Evolutionary conservation across 345 rosid genomes (phyloP).

Genomic region (Gossypium anomalum): DNA sequence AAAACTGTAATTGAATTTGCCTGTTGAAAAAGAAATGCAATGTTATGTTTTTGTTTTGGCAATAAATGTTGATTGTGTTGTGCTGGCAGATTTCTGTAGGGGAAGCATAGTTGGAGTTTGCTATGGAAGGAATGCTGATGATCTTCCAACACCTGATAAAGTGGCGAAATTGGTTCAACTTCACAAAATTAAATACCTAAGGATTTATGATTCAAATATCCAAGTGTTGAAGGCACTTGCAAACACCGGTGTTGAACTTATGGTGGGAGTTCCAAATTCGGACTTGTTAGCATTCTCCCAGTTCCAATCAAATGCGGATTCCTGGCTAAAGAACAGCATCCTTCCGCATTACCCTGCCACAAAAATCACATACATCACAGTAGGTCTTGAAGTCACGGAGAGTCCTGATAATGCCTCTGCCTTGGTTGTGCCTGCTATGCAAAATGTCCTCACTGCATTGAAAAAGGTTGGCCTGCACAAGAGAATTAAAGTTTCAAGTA

Average conservation of each 20-base stretch:
- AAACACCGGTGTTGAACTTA: slow-evolving; percentile 78
- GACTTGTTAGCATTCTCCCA: slow-evolving; percentile 77
- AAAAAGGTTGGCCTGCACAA: slow-evolving; percentile 70
- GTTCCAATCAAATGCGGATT: slow-evolving; percentile 76
- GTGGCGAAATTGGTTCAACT: slow-evolving; percentile 55
- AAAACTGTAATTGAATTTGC: background rate
- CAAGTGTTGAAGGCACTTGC: slow-evolving; percentile 91
- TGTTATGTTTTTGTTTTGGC: background rate
- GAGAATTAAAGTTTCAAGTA: slow-evolving; percentile 79
- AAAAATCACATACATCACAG: slow-evolving; percentile 81
- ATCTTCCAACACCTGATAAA: slow-evolving; percentile 81
- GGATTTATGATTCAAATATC: slow-evolving; percentile 81
- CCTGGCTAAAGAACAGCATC: slow-evolving; percentile 87
- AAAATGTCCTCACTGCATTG: slow-evolving; percentile 66
- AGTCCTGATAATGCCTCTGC: slow-evolving; percentile 52
- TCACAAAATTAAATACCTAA: slow-evolving; percentile 59
- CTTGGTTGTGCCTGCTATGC: slow-evolving; percentile 83
- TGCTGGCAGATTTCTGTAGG: slow-evolving; percentile 41
- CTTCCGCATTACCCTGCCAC: slow-evolving; percentile 83
- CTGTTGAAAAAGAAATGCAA: background rate
- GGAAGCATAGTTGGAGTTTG: slow-evolving; percentile 82
- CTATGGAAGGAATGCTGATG: slow-evolving; percentile 95
- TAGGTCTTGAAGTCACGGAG: slow-evolving; percentile 89
- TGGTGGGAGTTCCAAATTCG: slow-evolving; percentile 79
- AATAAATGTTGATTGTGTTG: background rate